These are phyloP conservation scores for Phytophthora uliginosa DNA, from an alignment of 352 stramenopile genomes.

Conservation along the genomic window DNA sequence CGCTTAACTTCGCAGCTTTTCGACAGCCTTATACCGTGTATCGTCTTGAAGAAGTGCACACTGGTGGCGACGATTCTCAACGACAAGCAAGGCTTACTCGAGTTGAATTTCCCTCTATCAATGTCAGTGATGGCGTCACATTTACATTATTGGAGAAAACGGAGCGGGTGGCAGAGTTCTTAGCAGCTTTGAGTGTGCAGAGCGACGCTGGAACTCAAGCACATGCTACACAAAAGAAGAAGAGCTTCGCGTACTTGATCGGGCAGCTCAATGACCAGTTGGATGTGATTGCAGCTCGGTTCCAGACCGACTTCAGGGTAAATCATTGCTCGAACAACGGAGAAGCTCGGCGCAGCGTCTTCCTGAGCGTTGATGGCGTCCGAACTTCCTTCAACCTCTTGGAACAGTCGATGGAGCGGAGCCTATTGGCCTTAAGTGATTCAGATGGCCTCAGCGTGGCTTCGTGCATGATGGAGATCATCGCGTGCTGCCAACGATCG, in stretches of 20 bases:
- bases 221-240: slow-evolving; percentile 27
- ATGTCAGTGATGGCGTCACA: neutral
- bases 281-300: slow-evolving; percentile 11
- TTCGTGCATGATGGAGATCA: slow-evolving; percentile 70
- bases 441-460: slow-evolving; percentile 68
- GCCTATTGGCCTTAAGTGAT: slow-evolving; percentile 58
- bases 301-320: slow-evolving; percentile 28
- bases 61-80: neutral
- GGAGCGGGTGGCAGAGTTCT: slow-evolving; percentile 36
- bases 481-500: slow-evolving; percentile 53
- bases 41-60: slow-evolving; percentile 21
- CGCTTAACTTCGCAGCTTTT: slow-evolving; percentile 37
- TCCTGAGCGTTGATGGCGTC: slow-evolving; percentile 5
- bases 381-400: slow-evolving; percentile 6
- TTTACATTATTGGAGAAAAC: slow-evolving; percentile 44
- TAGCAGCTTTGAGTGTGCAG: slow-evolving; percentile 1
- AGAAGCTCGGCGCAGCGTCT: slow-evolving; percentile 16
- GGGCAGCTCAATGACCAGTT: slow-evolving; percentile 24
- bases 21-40: slow-evolving; percentile 31
- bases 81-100: slow-evolving; percentile 17
- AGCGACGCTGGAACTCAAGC: neutral
- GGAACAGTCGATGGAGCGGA: slow-evolving; percentile 23
- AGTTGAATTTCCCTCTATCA: slow-evolving; percentile 32
- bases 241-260: slow-evolving; percentile 33
- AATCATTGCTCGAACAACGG: slow-evolving; percentile 21